These are phyloP conservation scores for Cutaneotrichosporon sp. DNA, from an alignment of 1,284 basidiomycete species.

Conservation along the genomic window DNA sequence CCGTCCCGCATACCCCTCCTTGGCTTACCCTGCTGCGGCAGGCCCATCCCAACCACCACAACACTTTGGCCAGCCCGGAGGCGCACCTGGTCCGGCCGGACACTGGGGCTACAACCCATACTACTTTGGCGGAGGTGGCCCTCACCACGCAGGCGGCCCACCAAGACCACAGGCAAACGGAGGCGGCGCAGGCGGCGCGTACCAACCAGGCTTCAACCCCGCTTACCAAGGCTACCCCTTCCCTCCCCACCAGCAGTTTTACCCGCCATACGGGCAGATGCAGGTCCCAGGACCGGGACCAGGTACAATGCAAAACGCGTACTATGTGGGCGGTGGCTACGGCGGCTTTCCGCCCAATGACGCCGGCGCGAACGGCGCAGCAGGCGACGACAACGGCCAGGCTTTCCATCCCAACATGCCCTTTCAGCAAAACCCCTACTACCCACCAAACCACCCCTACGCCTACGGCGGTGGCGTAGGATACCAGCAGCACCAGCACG, in stretches of 20 bases:
- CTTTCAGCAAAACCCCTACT: slow-evolving; percentile 17
- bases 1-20: slow-evolving; percentile 13
- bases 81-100: background rate
- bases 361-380: slow-evolving; percentile 4
- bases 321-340: slow-evolving; percentile 14
- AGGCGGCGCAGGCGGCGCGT: slow-evolving; percentile 12
- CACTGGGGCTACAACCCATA: slow-evolving; percentile 14
- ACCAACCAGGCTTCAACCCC: slow-evolving; percentile 15
- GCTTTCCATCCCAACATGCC: slow-evolving; percentile 10
- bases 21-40: slow-evolving; percentile 12
- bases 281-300: slow-evolving; percentile 38
- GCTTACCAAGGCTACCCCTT: slow-evolving; percentile 8
- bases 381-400: background rate
- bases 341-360: slow-evolving; percentile 3
- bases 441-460: slow-evolving; percentile 41
- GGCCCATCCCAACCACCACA: slow-evolving; percentile 15
- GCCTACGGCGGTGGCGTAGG: slow-evolving; percentile 40
- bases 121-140: slow-evolving; percentile 4
- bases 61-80: background rate
- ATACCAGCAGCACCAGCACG: slow-evolving; percentile 19
- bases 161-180: slow-evolving; percentile 12
- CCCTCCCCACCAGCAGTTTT: slow-evolving; percentile 12
- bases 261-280: slow-evolving; percentile 24
- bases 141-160: slow-evolving; percentile 8
- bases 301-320: slow-evolving; percentile 43